Evolutionary conservation across 164 flowering plant genomes (phyloP).

Genomic region (Annona squamosa): DNA sequence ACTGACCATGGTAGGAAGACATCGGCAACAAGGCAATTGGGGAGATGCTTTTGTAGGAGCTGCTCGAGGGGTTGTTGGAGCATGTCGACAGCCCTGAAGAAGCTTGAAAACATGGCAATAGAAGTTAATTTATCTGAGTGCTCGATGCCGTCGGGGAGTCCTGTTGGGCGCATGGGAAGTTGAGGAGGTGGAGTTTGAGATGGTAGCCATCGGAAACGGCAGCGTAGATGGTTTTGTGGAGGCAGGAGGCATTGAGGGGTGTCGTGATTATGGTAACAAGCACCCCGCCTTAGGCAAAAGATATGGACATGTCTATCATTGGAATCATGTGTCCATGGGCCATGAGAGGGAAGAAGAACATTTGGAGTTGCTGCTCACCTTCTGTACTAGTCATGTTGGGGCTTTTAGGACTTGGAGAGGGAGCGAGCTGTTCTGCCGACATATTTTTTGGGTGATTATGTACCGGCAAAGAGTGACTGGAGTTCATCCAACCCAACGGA

Average conservation of each 20-base stretch:
- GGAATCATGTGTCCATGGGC: conserved; percentile 30
- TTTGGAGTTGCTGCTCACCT: conserved; percentile 8
- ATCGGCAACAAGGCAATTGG: conserved; percentile 32
- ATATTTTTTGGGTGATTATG: too few species aligned
- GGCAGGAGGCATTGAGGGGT: conserved; percentile 31
- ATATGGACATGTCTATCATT: conserved; percentile 49
- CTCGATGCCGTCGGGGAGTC: conserved; percentile 7
- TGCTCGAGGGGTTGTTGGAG: conserved; percentile 27
- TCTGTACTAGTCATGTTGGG: too few species aligned
- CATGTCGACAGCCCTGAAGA: conserved; percentile 16
- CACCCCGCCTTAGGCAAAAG: conserved; percentile 31
- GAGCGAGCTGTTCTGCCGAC: too few species aligned
- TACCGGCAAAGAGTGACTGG: too few species aligned
- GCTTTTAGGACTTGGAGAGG: too few species aligned
- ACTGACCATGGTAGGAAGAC: conserved; percentile 26
- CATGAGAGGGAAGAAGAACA: conserved; percentile 23
- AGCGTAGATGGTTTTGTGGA: conserved; percentile 14
- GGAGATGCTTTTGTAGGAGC: conserved; percentile 16
- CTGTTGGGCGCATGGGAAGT: conserved; percentile 1
- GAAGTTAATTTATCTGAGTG: conserved; percentile 4
- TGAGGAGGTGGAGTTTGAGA: conserved; percentile 16
- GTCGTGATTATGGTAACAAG: conserved; percentile 46
- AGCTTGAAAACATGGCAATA: conserved; percentile 5
- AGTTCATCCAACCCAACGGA: too few species aligned
- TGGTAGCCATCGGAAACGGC: conserved; percentile 18